These are phyloP conservation scores for Penicillium bovifimosum DNA, from an alignment of 495 filamentous ascomycete genomes.

Conservation along the genomic window DNA sequence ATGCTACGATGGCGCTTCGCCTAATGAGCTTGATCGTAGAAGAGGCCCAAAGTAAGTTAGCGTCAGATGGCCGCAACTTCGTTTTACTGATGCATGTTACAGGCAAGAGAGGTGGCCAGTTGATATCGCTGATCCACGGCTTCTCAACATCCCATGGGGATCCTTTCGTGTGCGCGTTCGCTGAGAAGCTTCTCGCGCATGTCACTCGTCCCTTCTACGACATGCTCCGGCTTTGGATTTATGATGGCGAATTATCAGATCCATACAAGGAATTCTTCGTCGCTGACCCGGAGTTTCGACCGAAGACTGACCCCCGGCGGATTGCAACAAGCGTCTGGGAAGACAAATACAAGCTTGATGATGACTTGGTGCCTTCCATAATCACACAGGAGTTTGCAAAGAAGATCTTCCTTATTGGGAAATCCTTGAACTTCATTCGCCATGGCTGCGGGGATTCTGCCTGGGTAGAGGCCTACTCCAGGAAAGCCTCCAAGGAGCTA, in stretches of 20 bases:
- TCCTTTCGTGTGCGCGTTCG: slow-evolving; percentile 88
- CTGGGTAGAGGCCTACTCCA: slow-evolving; percentile 97
- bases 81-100: slow-evolving; percentile 18
- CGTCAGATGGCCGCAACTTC: background rate
- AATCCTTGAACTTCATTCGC: slow-evolving; percentile 96
- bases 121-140: slow-evolving; percentile 89
- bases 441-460: slow-evolving; percentile 87
- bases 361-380: slow-evolving; percentile 85
- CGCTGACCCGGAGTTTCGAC: slow-evolving; percentile 57
- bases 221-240: slow-evolving; percentile 95
- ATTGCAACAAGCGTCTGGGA: slow-evolving; percentile 94
- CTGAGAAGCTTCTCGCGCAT: slow-evolving; percentile 83
- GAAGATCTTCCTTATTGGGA: slow-evolving; percentile 94
- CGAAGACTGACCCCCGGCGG: slow-evolving; percentile 48
- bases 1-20: slow-evolving; percentile 93
- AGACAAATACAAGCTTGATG: slow-evolving; percentile 86
- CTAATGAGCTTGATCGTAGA: slow-evolving; percentile 93
- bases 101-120: slow-evolving; percentile 83
- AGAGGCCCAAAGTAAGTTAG: slow-evolving; percentile 63
- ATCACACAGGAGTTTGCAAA: slow-evolving; percentile 88
- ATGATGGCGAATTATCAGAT: slow-evolving; percentile 94
- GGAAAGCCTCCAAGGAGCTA: slow-evolving; percentile 85
- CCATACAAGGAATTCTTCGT: slow-evolving; percentile 97
- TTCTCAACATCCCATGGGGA: slow-evolving; percentile 94
- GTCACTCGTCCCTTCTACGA: slow-evolving; percentile 97